phyloP scores from a whole-genome alignment of 176 grass and related monocot species.

The Cymbopogon citratus region DNA sequence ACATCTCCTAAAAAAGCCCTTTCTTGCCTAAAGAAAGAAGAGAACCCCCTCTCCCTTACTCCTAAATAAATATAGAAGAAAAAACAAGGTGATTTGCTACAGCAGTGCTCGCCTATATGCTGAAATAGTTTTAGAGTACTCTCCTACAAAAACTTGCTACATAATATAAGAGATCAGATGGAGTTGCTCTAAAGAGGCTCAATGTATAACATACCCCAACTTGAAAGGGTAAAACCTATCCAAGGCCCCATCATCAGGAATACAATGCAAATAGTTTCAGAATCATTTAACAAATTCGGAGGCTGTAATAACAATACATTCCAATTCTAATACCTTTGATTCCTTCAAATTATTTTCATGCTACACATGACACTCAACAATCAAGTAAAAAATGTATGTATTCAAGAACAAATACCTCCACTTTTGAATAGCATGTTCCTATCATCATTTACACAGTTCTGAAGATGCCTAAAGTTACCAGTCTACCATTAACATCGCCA shows the following conservation, averaged over 20 bases:
- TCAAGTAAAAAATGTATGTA: neutral
- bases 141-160: neutral
- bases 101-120: neutral
- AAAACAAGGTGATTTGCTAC: neutral
- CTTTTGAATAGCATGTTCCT: neutral
- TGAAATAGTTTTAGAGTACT: neutral
- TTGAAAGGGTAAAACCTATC: neutral
- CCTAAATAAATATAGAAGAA: neutral
- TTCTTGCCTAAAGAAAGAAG: neutral
- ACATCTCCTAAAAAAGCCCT: neutral
- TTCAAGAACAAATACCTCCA: neutral
- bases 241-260: neutral
- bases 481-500: conserved; percentile 5
- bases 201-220: neutral
- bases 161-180: neutral
- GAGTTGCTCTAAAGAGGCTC: neutral
- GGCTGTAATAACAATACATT: neutral
- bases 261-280: neutral
- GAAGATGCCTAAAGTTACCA: conserved; percentile 6
- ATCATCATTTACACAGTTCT: neutral
- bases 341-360: neutral
- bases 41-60: neutral
- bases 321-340: neutral
- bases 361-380: neutral
- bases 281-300: neutral